These are phyloP conservation scores for Aureobasidium melanogenum DNA, from an alignment of 2,329 filamentous ascomycete species.

Conservation along the genomic window DNA sequence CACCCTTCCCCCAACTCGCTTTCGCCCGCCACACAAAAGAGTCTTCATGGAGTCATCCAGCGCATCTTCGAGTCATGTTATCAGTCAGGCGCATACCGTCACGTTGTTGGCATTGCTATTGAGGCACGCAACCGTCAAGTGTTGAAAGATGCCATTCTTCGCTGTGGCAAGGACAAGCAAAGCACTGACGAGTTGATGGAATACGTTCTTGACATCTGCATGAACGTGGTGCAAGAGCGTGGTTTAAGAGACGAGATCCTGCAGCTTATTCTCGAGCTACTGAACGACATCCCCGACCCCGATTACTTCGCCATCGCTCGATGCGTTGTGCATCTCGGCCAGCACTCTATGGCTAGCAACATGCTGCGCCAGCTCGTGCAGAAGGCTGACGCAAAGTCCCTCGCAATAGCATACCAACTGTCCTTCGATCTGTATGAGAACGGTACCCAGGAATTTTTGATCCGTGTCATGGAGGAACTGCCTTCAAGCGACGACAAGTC, in stretches of 20 bases:
- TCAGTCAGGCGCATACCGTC: constrained; percentile 75
- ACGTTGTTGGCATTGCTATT: constrained; percentile 93
- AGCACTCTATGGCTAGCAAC: constrained; percentile 79
- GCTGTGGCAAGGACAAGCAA: constrained; percentile 80
- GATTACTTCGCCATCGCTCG: constrained; percentile 98
- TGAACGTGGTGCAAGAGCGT: constrained; percentile 94
- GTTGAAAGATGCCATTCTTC: constrained; percentile 74
- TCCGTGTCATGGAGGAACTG: constrained; percentile 76
- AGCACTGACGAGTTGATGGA: constrained; percentile 89
- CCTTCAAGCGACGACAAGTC: constrained; percentile 48
- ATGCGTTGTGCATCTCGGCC: constrained; percentile 91
- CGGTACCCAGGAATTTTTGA: constrained; percentile 91
- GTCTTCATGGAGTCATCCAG: constrained; percentile 75
- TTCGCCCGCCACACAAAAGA: constrained; percentile 65
- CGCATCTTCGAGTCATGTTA: constrained; percentile 88
- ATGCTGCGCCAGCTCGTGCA: constrained; percentile 77
- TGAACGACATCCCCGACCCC: constrained; percentile 83
- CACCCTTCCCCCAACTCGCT: constrained; percentile 56
- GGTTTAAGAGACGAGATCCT: constrained; percentile 77
- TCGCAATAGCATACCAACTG: constrained; percentile 89
- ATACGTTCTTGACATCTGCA: constrained; percentile 89
- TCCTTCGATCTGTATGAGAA: constrained; percentile 98
- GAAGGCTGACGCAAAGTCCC: constrained; percentile 66
- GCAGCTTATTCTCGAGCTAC: constrained; percentile 83
- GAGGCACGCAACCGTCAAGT: constrained; percentile 90